phyloP scores from a whole-genome alignment of 2,329 filamentous ascomycete species.

The Colletotrichum camelliae region DNA sequence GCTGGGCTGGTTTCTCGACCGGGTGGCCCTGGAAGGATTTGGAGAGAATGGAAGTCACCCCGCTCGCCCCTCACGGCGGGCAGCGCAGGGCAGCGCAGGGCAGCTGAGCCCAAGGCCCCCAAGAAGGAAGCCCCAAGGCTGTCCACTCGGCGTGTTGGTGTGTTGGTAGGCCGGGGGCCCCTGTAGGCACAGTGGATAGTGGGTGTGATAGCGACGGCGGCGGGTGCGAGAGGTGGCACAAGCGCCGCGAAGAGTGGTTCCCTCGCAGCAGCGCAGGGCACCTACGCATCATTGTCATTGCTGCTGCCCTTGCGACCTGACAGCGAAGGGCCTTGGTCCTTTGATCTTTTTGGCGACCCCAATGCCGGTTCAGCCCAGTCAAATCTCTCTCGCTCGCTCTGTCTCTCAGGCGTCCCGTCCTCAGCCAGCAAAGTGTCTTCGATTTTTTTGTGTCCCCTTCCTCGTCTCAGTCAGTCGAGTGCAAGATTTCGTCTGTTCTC shows the following conservation, averaged over 20 bases:
- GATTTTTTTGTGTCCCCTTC: neutral
- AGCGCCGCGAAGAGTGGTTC: neutral
- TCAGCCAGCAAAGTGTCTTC: neutral
- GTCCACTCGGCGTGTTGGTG: neutral
- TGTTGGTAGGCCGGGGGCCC: neutral
- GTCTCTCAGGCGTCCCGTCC: neutral
- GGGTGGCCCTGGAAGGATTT: neutral
- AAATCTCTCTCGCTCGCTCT: neutral
- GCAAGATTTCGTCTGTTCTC: neutral
- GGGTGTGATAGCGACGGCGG: neutral
- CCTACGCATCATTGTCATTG: neutral
- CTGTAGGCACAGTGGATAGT: neutral
- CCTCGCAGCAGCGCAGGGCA: neutral
- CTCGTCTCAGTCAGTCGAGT: neutral
- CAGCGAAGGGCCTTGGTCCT: conserved; percentile 8
- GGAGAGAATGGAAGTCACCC: neutral
- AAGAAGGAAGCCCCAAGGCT: neutral
- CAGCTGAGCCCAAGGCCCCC: neutral
- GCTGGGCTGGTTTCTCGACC: neutral
- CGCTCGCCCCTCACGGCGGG: neutral
- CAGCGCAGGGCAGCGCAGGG: neutral
- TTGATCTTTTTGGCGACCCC: neutral
- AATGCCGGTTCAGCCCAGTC: neutral
- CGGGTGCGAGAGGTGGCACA: neutral
- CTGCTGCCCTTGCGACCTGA: neutral